Evolutionary conservation across 2,329 filamentous ascomycete genomes (phyloP).

Genomic region (Fusarium phyllophilum): DNA sequence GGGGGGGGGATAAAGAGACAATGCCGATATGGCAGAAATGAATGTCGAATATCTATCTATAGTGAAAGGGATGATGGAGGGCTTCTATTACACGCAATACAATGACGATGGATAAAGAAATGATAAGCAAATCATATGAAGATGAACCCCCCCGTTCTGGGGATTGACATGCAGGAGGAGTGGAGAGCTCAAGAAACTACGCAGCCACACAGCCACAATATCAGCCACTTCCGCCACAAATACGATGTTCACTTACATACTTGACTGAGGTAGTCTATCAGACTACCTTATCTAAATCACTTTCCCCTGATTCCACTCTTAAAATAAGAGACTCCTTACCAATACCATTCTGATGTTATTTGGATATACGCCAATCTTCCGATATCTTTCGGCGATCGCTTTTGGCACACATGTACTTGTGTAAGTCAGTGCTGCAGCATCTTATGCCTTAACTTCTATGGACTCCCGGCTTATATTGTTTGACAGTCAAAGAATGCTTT

Average conservation of each 20-base stretch:
- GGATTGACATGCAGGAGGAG: constrained; percentile 25
- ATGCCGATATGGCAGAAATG: constrained; percentile 4
- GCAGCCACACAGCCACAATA: constrained; percentile 19
- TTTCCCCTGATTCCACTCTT: background rate
- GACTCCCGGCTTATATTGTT: background rate
- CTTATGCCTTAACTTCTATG: background rate
- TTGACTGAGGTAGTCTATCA: background rate
- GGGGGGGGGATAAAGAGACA: background rate
- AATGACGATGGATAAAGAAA: constrained; percentile 22
- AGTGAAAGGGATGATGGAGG: constrained; percentile 6
- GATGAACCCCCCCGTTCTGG: constrained; percentile 11
- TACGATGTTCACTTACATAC: background rate
- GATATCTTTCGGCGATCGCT: background rate
- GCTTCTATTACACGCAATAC: constrained; percentile 9
- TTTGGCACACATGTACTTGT: background rate
- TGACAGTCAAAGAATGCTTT: background rate
- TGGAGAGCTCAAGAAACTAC: constrained; percentile 9
- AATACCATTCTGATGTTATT: background rate
- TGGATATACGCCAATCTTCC: background rate
- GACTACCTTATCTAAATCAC: background rate
- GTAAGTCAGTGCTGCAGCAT: background rate
- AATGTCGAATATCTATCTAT: constrained; percentile 9
- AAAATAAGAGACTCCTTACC: background rate
- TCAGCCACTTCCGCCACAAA: constrained; percentile 21
- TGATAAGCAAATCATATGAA: constrained; percentile 32